A percentile compares a stretch with the other conserved stretches of the same genome.
Evolutionary conservation across 176 grass and related monocot species (phyloP).

Genomic region (Coix lacrymajobi): DNA sequence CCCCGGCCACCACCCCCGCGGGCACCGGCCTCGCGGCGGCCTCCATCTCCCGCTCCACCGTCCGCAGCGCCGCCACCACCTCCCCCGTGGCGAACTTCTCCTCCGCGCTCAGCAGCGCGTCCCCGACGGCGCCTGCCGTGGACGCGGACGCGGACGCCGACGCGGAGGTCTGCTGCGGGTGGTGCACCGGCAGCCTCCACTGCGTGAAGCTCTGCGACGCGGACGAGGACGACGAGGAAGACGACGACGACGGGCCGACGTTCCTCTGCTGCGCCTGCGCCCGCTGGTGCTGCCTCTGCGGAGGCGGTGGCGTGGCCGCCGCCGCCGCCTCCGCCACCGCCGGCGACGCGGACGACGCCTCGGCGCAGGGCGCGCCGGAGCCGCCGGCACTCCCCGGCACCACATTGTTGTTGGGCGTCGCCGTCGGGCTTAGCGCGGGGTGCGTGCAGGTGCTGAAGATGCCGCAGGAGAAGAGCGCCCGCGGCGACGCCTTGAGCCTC

Average conservation of each 20-base stretch:
- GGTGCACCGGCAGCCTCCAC: conserved; percentile 67
- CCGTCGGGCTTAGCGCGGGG: conserved; percentile 55
- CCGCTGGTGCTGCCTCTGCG: background rate
- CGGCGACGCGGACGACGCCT: conserved; percentile 26
- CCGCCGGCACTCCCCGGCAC: background rate
- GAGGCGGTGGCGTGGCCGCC: background rate
- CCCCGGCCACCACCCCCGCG: conserved; percentile 29
- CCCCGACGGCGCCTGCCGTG: background rate
- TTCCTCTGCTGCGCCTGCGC: conserved; percentile 17
- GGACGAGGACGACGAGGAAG: conserved; percentile 61
- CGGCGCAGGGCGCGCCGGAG: background rate
- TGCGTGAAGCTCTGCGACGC: conserved; percentile 82
- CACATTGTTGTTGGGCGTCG: conserved; percentile 38
- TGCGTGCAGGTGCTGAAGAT: conserved; percentile 89
- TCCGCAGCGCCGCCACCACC: conserved; percentile 33
- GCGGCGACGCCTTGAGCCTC: conserved; percentile 66
- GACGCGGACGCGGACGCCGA: background rate
- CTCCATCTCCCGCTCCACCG: conserved; percentile 48
- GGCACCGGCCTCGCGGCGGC: conserved; percentile 18
- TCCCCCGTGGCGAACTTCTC: conserved; percentile 55
- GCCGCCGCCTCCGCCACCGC: background rate
- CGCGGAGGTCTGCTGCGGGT: conserved; percentile 60
- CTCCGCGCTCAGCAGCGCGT: conserved; percentile 18
- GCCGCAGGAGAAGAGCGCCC: conserved; percentile 71
- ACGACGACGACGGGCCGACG: conserved; percentile 35